Base-by-base conservation (phyloP, 345 rosid species). In the Diplotaxis tenuifolia region DNA sequence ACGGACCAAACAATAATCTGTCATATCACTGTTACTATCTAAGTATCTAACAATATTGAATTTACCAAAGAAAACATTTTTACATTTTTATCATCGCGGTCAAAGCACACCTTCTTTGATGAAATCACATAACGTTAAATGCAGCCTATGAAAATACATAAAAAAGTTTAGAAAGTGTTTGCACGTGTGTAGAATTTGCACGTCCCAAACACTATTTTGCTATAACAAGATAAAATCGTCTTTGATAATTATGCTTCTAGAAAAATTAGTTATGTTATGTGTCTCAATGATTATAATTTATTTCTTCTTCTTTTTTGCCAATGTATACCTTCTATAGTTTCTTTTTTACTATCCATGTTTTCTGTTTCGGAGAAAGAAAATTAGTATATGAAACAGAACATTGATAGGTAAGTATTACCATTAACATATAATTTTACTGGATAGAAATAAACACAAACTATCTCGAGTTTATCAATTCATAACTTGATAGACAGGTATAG, bases 81-180 rank as follows among this genome's bases (percentile, higher is more conserved):
- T 14, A 16, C 25, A 31, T 70, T 32, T 23, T 49, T 12, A 27
- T 47, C 27, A 27, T 36, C 29, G 12, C 50, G 73, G 80, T 77
- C 80, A 77, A 71, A 77, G 80, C 49, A 71, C 65, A 40, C 80
- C 76, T 77, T 71, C 38, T 77, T 65, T 77, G 73, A 71, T 71
- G 57, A 20, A 65, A 49, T 64, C 75, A 65, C 71, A 70, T 58
- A 71, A 65, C 47, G 11, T 55, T 31, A 27, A 21, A 38, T 12
- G 28, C 29, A 38, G 59, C 38, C 31, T 11, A 16, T 18, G 59
- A 31, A 34, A 25, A 9, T n/a, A n/a, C n/a, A n/a, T n/a, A n/a
- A 67, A 9, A 8, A 34, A 58, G 4, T 19, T 7, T 25, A 2
- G 16, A 68, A 68, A 62, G 52, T 69, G 22, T 11, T 29, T 55